Conservation (phyloP, 2,329 filamentous ascomycete genomes). For the Amauroascus verrucosus region DNA sequence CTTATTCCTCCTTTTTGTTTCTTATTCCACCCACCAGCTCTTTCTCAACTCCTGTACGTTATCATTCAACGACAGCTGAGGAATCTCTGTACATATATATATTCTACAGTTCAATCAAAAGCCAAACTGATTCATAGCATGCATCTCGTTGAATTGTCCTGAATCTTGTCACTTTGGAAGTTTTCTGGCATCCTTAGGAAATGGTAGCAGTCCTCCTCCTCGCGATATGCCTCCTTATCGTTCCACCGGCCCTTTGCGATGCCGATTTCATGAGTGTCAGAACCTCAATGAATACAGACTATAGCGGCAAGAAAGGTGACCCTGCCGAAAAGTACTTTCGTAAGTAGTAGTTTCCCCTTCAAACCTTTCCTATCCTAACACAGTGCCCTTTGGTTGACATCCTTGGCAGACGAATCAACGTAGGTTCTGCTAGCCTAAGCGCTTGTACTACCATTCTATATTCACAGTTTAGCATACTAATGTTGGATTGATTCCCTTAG, state of each 20-base stretch:
- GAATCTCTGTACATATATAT: background rate
- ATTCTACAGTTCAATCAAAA: background rate
- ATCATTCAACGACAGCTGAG: no score
- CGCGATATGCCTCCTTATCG: conserved; percentile 8
- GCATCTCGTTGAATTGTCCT: background rate
- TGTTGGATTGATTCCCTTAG: background rate
- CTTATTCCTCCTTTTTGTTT: background rate
- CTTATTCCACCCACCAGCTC: background rate
- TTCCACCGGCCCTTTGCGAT: conserved; percentile 16
- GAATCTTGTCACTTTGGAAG: background rate
- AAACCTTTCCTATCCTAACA: background rate
- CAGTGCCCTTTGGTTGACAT: background rate
- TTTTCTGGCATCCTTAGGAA: background rate
- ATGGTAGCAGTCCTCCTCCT: conserved; percentile 8
- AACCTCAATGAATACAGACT: conserved; percentile 15
- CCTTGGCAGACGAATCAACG: conserved; percentile 13
- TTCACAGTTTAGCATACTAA: background rate
- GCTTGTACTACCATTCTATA: background rate
- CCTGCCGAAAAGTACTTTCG: conserved; percentile 16
- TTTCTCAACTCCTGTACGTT: background rate
- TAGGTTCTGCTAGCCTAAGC: conserved; percentile 8
- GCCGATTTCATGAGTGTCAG: conserved; percentile 17
- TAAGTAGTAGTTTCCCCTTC: conserved; percentile 12
- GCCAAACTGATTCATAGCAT: conserved; percentile 1
- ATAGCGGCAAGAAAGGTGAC: conserved; percentile 12